Evolutionary conservation across 192 early-diverging fungal species (phyloP).

Genomic region (Umbelopsis ramanniana): DNA sequence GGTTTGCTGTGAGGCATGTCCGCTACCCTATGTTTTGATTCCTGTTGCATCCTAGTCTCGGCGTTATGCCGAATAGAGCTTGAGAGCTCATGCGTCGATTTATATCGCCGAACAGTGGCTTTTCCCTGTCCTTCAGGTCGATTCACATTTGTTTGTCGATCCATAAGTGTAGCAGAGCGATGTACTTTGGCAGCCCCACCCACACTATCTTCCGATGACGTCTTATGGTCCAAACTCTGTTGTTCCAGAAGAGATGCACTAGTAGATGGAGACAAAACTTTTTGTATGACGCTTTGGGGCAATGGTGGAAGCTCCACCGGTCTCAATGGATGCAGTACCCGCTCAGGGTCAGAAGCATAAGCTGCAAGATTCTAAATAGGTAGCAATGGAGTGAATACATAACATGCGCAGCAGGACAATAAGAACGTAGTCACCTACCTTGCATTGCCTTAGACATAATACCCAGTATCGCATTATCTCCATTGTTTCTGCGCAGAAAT

Average conservation of each 20-base stretch:
- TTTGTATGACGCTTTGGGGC: conserved; percentile 6
- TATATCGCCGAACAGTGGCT: background rate
- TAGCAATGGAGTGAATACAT: background rate
- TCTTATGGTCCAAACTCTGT: background rate
- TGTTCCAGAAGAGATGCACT: background rate
- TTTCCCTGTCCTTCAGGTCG: background rate
- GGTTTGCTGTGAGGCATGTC: background rate
- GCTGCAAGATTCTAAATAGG: background rate
- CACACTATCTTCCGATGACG: background rate
- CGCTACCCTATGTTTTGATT: background rate
- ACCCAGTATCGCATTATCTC: conserved; percentile 1
- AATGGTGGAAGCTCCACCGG: conserved; percentile 1
- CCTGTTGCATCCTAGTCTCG: background rate
- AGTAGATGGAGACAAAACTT: background rate
- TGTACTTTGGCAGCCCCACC: background rate
- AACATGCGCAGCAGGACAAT: too few relatives aligned
- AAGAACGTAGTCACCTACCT: background rate
- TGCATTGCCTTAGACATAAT: background rate
- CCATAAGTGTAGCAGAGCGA: conserved; percentile 3
- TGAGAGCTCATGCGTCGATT: background rate
- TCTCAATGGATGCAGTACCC: background rate
- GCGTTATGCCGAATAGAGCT: background rate
- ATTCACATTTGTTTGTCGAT: background rate
- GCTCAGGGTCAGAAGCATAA: conserved; percentile 1
- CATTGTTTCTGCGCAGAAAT: conserved; percentile 14